Evolutionary conservation across 805 yeast species (phyloP).

Genomic region (Saccharomycopsis malanga): DNA sequence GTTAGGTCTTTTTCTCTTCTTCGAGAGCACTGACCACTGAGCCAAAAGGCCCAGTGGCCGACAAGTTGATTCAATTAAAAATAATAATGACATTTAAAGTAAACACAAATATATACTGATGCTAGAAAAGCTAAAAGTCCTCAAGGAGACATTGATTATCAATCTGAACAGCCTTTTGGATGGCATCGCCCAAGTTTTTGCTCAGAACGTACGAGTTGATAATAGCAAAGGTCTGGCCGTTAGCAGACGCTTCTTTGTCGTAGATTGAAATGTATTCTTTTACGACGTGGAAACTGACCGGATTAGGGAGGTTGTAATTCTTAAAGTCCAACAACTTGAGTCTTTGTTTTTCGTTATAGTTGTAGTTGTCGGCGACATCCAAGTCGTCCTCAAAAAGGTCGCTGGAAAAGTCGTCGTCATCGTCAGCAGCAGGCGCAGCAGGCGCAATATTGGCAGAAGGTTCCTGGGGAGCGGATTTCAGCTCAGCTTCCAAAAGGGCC

Average conservation of each 20-base stretch:
- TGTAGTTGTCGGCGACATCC: constrained; percentile 8
- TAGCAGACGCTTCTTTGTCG: background rate
- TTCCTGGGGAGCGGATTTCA: background rate
- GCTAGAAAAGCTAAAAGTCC: background rate
- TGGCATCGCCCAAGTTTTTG: constrained; percentile 1
- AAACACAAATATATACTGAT: too few species aligned
- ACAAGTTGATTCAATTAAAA: too few species aligned
- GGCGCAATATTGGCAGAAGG: background rate
- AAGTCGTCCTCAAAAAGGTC: constrained; percentile 1
- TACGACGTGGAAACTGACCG: background rate
- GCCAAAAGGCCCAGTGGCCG: too few species aligned
- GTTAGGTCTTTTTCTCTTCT: too few species aligned
- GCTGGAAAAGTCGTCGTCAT: constrained; percentile 3
- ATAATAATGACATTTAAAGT: too few species aligned
- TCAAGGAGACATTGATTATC: background rate
- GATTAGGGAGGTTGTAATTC: background rate
- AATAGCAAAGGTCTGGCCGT: background rate
- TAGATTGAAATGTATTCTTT: background rate
- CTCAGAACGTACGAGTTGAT: background rate
- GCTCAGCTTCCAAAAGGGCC: constrained; percentile 4
- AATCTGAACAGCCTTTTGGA: constrained; percentile 1
- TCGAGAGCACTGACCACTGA: too few species aligned
- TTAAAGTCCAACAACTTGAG: constrained; percentile 7
- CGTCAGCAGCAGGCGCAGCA: constrained; percentile 4
- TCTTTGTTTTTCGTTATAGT: constrained; percentile 12